These are phyloP conservation scores for Pisolithus albus DNA, from an alignment of 768 basidiomycete genomes.

Conservation along the genomic window DNA sequence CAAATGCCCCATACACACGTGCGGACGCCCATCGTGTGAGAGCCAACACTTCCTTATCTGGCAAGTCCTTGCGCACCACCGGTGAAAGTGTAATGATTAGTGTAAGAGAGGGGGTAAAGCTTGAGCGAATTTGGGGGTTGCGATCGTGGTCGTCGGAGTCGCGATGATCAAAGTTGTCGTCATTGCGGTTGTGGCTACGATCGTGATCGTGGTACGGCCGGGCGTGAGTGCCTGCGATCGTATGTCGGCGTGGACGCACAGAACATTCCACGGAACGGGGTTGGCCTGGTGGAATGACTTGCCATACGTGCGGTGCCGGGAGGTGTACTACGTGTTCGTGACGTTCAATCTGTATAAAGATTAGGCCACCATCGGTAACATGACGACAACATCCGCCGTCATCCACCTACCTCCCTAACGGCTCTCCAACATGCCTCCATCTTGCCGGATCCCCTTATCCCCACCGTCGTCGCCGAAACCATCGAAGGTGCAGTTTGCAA, in stretches of 20 bases:
- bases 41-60: constrained; percentile 63
- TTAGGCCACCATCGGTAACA: not conserved
- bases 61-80: constrained; percentile 60
- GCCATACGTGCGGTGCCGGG: constrained; percentile 85
- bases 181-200: constrained; percentile 11
- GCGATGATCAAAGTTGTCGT: constrained; percentile 8
- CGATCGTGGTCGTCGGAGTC: constrained; percentile 8
- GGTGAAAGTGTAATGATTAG: constrained; percentile 76
- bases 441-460: constrained; percentile 39
- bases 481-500: constrained; percentile 79
- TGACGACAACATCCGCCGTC: not conserved
- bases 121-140: constrained; percentile 8
- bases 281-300: constrained; percentile 50
- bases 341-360: constrained; percentile 59
- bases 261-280: constrained; percentile 6
- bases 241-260: not conserved
- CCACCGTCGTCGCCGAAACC: not conserved
- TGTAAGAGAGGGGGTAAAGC: constrained; percentile 23
- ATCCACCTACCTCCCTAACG: constrained; percentile 64
- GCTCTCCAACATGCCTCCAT: constrained; percentile 79
- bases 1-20: constrained; percentile 49
- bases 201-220: constrained; percentile 12
- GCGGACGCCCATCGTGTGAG: constrained; percentile 77
- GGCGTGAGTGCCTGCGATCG: constrained; percentile 7
- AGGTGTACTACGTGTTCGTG: constrained; percentile 81